phyloP scores from a whole-genome alignment of 139 green algal species.

The Chlamydomonas incerta region DNA sequence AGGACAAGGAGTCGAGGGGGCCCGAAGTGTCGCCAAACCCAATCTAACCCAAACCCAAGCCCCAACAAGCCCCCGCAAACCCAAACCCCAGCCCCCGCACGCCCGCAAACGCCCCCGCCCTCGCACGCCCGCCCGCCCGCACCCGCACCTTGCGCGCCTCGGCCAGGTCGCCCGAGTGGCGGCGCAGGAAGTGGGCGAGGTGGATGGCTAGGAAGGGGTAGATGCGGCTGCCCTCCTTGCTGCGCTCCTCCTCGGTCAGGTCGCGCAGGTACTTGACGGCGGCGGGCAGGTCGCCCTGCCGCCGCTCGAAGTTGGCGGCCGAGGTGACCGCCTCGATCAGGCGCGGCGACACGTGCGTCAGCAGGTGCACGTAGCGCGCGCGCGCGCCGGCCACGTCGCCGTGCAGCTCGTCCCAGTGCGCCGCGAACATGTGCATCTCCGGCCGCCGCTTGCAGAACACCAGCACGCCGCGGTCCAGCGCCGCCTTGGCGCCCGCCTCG shows the following conservation, averaged over 20 bases:
- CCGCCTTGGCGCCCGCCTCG: conserved; percentile 46
- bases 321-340: conserved; percentile 68
- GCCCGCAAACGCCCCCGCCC: no score
- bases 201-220: conserved; percentile 70
- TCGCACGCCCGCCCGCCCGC: neutral
- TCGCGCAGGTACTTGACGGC: conserved; percentile 64
- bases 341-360: conserved; percentile 61
- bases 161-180: conserved; percentile 38
- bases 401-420: conserved; percentile 73
- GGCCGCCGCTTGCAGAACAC: conserved; percentile 77
- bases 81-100: no score
- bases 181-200: conserved; percentile 75
- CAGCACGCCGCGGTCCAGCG: conserved; percentile 63
- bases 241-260: conserved; percentile 59
- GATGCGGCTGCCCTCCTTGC: conserved; percentile 56
- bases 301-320: conserved; percentile 79
- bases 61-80: no score
- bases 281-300: conserved; percentile 60
- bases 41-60: no score
- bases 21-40: no score
- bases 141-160: conserved; percentile 54
- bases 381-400: conserved; percentile 67
- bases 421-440: conserved; percentile 79
- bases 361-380: conserved; percentile 52
- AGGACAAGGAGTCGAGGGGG: no score